A percentile compares a stretch with the other conserved stretches of the same genome.
Evolutionary conservation across 768 basidiomycete species (phyloP).

Genomic region (Termitomyces sp.): DNA sequence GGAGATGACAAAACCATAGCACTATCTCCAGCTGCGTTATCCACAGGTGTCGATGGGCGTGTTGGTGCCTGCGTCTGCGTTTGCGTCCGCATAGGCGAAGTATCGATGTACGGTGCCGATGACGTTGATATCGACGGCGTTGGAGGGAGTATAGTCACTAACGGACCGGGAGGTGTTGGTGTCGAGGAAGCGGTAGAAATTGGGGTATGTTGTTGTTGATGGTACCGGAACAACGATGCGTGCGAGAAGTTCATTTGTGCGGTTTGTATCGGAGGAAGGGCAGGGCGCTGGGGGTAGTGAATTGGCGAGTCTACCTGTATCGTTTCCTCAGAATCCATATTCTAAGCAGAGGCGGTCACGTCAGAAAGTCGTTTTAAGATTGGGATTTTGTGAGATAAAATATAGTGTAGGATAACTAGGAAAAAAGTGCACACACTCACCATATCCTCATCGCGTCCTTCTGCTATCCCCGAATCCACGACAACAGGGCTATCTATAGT

Average conservation of each 20-base stretch:
- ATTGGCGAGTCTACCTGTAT: not conserved
- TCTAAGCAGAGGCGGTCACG: slow-evolving; percentile 18
- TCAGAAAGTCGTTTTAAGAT: no score
- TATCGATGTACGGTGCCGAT: slow-evolving; percentile 19
- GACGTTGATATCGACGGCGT: slow-evolving; percentile 25
- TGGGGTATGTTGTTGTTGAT: slow-evolving; percentile 11
- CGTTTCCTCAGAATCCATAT: slow-evolving; percentile 27
- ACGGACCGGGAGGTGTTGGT: slow-evolving; percentile 15
- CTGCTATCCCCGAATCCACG: slow-evolving; percentile 8
- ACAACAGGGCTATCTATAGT: slow-evolving; percentile 56
- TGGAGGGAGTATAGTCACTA: slow-evolving; percentile 29
- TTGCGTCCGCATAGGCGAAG: slow-evolving; percentile 9
- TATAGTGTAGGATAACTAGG: no score
- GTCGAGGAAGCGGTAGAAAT: slow-evolving; percentile 11
- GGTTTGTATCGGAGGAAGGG: slow-evolving; percentile 13
- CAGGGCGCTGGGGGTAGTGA: slow-evolving; percentile 5
- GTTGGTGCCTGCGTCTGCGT: not conserved
- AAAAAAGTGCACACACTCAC: slow-evolving; percentile 44
- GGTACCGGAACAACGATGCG: slow-evolving; percentile 5
- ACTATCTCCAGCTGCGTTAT: not conserved
- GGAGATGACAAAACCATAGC: slow-evolving; percentile 22
- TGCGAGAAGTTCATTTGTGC: slow-evolving; percentile 8
- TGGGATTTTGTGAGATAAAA: not conserved
- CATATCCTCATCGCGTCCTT: slow-evolving; percentile 49
- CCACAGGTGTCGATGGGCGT: slow-evolving; percentile 14